Conservation (phyloP, 2,329 filamentous ascomycete species). For the Dactylellina parvicollis region DNA sequence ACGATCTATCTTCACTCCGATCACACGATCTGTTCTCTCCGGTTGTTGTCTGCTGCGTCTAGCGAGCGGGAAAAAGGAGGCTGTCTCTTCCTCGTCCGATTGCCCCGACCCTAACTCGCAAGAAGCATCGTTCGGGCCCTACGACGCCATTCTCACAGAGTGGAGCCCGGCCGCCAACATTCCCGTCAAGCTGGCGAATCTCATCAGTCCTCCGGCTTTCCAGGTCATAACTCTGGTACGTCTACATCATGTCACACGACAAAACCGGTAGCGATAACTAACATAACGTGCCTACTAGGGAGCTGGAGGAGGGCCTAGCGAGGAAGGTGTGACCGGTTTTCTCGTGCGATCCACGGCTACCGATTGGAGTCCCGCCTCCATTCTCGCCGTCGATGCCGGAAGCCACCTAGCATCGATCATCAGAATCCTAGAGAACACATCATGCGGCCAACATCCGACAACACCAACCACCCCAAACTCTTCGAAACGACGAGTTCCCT, state of each 20-base stretch:
- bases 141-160: conserved; percentile 20
- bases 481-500: conserved; percentile 27
- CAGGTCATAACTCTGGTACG: conserved; percentile 53
- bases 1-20: background rate
- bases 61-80: conserved; percentile 1
- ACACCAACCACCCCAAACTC: conserved; percentile 54
- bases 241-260: conserved; percentile 26
- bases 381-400: conserved; percentile 93
- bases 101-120: background rate
- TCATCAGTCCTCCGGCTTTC: conserved; percentile 52
- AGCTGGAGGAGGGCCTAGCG: conserved; percentile 85
- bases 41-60: background rate
- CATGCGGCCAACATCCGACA: conserved; percentile 61
- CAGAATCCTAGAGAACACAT: conserved; percentile 74
- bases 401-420: conserved; percentile 86
- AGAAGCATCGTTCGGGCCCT: background rate
- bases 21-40: background rate
- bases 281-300: conserved; percentile 65
- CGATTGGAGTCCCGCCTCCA: conserved; percentile 81
- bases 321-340: conserved; percentile 89
- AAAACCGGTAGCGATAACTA: background rate
- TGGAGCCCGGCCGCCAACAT: conserved; percentile 45
- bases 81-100: background rate
- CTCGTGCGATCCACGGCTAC: conserved; percentile 83
- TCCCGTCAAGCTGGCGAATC: conserved; percentile 53